Conservation (phyloP, 2,329 filamentous ascomycete species). For the Rutstroemia sp. region DNA sequence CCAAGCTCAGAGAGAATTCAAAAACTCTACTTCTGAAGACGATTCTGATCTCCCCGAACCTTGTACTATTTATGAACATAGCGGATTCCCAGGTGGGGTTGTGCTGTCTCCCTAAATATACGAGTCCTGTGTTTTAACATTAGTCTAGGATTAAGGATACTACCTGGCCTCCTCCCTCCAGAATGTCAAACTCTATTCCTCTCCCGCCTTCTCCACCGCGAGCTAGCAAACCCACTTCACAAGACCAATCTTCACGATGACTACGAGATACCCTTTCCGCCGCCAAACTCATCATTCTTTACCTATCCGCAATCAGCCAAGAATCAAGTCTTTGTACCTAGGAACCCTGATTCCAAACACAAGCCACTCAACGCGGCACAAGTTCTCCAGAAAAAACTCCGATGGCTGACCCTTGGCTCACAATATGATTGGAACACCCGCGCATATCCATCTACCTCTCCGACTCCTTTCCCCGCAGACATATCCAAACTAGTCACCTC, state of each 20-base stretch:
- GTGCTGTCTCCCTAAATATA: not conserved
- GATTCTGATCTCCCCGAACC: constrained; percentile 8
- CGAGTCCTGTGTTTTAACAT: not conserved
- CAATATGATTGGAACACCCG: constrained; percentile 95
- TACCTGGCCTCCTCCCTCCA: constrained; percentile 67
- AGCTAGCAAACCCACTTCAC: constrained; percentile 67
- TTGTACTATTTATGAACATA: constrained; percentile 27
- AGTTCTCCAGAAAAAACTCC: constrained; percentile 72
- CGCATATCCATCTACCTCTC: constrained; percentile 58
- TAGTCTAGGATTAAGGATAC: constrained; percentile 48
- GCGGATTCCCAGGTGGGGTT: constrained; percentile 24
- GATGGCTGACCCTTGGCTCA: constrained; percentile 88
- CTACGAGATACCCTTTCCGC: constrained; percentile 58
- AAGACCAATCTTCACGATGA: constrained; percentile 84
- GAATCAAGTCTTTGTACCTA: constrained; percentile 54
- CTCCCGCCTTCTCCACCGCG: constrained; percentile 65
- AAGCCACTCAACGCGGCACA: constrained; percentile 63
- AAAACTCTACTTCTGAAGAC: not conserved
- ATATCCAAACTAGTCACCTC: constrained; percentile 58
- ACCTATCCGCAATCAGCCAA: constrained; percentile 45
- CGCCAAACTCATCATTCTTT: constrained; percentile 40
- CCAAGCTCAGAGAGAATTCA: constrained; percentile 18
- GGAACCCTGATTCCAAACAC: constrained; percentile 53
- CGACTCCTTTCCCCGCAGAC: constrained; percentile 69
- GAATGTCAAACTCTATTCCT: constrained; percentile 64